phyloP scores from a whole-genome alignment of 2,329 filamentous ascomycete genomes.

The Trichoderma gracile region DNA sequence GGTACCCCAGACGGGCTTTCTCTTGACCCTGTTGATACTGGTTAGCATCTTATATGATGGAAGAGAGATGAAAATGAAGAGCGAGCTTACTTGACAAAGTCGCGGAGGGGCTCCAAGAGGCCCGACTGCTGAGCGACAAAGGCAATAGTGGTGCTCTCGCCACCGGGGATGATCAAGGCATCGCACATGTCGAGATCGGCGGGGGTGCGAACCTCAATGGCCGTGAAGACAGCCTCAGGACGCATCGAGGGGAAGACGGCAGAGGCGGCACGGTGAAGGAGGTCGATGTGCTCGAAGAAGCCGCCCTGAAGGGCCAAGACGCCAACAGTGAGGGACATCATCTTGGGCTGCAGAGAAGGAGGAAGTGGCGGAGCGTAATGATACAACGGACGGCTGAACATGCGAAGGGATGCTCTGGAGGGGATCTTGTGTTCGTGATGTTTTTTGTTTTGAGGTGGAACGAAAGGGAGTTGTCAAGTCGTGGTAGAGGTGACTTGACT shows the following conservation, averaged over 20 bases:
- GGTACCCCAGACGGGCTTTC: constrained; percentile 90
- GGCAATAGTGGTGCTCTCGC: constrained; percentile 92
- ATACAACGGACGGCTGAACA: not conserved
- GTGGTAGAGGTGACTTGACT: not conserved
- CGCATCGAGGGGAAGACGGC: constrained; percentile 48
- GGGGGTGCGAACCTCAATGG: constrained; percentile 78
- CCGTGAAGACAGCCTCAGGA: constrained; percentile 50
- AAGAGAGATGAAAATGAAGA: constrained; percentile 26
- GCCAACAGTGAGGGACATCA: constrained; percentile 52
- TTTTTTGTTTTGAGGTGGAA: not conserved
- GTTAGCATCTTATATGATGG: not conserved
- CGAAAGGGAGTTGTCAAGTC: not conserved
- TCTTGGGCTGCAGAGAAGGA: constrained; percentile 18
- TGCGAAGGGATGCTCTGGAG: no score
- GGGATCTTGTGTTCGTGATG: not conserved
- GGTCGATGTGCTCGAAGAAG: constrained; percentile 81
- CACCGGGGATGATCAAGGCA: constrained; percentile 86
- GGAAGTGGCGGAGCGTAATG: constrained; percentile 20
- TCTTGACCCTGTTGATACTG: constrained; percentile 56
- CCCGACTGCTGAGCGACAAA: constrained; percentile 80
- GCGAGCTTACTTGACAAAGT: constrained; percentile 80
- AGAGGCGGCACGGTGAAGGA: constrained; percentile 69
- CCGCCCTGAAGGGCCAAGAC: constrained; percentile 84
- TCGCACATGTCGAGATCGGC: constrained; percentile 71
- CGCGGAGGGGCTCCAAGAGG: constrained; percentile 77